A percentile compares a stretch with the other conserved stretches of the same genome.
Evolutionary conservation across 2,329 filamentous ascomycete genomes (phyloP).

Genomic region (Juglanconis oblonga): DNA sequence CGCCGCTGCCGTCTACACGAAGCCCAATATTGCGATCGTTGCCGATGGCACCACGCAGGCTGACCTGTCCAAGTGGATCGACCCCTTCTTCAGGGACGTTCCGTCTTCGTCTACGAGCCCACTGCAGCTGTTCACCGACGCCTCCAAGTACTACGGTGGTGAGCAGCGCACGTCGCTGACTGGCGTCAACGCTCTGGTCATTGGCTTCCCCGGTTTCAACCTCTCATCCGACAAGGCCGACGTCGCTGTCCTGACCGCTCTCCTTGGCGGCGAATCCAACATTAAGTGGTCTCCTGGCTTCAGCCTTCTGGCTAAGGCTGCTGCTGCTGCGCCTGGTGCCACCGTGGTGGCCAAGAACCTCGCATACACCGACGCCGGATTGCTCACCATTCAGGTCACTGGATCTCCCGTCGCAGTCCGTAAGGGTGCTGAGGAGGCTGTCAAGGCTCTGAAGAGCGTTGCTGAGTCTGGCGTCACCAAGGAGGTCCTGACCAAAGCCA

Average conservation of each 20-base stretch:
- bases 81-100: slow-evolving; percentile 82
- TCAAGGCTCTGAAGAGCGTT: slow-evolving; percentile 79
- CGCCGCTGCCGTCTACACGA: slow-evolving; percentile 76
- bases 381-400: slow-evolving; percentile 77
- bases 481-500: slow-evolving; percentile 88
- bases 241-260: slow-evolving; percentile 78
- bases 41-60: slow-evolving; percentile 79
- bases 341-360: slow-evolving; percentile 72
- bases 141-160: slow-evolving; percentile 88
- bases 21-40: slow-evolving; percentile 87
- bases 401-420: slow-evolving; percentile 73
- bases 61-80: slow-evolving; percentile 83
- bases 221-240: slow-evolving; percentile 83
- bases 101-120: slow-evolving; percentile 52
- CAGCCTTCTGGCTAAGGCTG: slow-evolving; percentile 81
- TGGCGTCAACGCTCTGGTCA: slow-evolving; percentile 72
- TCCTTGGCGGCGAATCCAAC: slow-evolving; percentile 84
- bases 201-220: slow-evolving; percentile 90
- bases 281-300: slow-evolving; percentile 97
- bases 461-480: slow-evolving; percentile 71
- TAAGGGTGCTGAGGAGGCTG: slow-evolving; percentile 70
- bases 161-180: slow-evolving; percentile 84
- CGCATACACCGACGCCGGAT: slow-evolving; percentile 90
- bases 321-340: slow-evolving; percentile 62
- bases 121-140: slow-evolving; percentile 54